phyloP scores from a whole-genome alignment of 176 grass and related monocot genomes.

The Avena eriantha region DNA sequence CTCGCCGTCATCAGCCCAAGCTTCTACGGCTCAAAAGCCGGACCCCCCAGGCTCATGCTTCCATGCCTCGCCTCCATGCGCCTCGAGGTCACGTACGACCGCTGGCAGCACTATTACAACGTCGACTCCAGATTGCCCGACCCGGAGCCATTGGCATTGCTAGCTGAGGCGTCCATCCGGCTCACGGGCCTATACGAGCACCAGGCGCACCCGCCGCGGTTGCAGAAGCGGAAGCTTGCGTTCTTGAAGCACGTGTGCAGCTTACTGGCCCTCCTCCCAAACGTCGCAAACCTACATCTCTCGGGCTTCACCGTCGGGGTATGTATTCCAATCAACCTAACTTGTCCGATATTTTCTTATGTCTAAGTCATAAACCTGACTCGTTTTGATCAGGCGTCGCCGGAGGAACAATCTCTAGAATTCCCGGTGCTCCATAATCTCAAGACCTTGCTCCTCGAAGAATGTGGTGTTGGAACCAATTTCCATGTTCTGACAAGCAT shows the following conservation, averaged over 20 bases:
- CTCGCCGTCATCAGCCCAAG: not conserved
- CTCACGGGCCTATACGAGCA: not conserved
- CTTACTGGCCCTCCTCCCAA: not conserved
- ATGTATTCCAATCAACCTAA: not conserved
- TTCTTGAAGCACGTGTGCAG: not conserved
- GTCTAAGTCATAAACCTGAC: too few species aligned
- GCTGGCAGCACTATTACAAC: not conserved
- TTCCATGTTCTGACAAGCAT: too few species aligned
- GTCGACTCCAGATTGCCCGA: not conserved
- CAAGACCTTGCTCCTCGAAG: too few species aligned
- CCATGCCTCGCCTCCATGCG: not conserved
- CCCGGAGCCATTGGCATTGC: not conserved
- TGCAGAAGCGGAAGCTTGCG: too few species aligned
- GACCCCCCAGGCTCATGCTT: not conserved
- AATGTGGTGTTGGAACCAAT: too few species aligned
- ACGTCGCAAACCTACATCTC: not conserved
- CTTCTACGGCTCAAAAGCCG: not conserved
- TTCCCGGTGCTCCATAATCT: too few species aligned
- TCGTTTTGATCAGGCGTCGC: too few species aligned
- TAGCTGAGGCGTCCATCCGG: not conserved
- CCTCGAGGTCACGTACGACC: not conserved
- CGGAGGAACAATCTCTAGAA: too few species aligned
- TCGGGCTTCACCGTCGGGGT: not conserved
- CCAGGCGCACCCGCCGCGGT: not conserved
- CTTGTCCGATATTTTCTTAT: not conserved